Percentiles rank a stretch among this genome's conserved stretches.
Evolutionary conservation across 371 early-diverging fungal species (phyloP).

Genomic region (Rhizopus arrhizus): DNA sequence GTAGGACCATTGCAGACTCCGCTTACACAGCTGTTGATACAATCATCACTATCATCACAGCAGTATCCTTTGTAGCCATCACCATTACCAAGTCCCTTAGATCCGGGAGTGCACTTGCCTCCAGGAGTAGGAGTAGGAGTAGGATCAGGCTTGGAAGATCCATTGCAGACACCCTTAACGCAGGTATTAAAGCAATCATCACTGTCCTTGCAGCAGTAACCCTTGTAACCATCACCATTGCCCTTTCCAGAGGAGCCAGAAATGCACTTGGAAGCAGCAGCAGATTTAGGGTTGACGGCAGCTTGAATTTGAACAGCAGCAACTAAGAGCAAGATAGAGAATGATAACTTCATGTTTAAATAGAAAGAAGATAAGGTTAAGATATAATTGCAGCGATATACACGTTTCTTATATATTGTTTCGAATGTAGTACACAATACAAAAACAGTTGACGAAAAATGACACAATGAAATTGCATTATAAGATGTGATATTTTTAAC

Average conservation of each 20-base stretch:
- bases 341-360: constrained; percentile 6
- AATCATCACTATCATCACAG: constrained; percentile 24
- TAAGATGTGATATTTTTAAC: too few species aligned
- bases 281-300: neutral
- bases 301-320: constrained; percentile 6
- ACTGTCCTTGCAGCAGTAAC: constrained; percentile 11
- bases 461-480: too few species aligned
- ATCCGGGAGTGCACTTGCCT: constrained; percentile 18
- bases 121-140: constrained; percentile 2
- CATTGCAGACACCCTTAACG: constrained; percentile 12
- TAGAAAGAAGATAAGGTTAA: too few species aligned
- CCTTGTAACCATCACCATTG: constrained; percentile 18
- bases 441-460: too few species aligned
- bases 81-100: constrained; percentile 15
- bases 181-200: constrained; percentile 12
- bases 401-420: too few species aligned
- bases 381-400: too few species aligned
- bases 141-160: constrained; percentile 3
- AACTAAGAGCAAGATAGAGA: neutral
- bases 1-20: constrained; percentile 11
- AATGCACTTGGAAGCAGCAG: constrained; percentile 3
- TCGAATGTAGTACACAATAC: too few species aligned
- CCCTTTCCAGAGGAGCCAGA: constrained; percentile 8
- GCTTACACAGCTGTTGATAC: constrained; percentile 14
- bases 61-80: constrained; percentile 25